Percentiles rank a stretch among this genome's conserved stretches.
Evolutionary conservation across 2,329 filamentous ascomycete species (phyloP).

Genomic region (Calonectria honghensis): DNA sequence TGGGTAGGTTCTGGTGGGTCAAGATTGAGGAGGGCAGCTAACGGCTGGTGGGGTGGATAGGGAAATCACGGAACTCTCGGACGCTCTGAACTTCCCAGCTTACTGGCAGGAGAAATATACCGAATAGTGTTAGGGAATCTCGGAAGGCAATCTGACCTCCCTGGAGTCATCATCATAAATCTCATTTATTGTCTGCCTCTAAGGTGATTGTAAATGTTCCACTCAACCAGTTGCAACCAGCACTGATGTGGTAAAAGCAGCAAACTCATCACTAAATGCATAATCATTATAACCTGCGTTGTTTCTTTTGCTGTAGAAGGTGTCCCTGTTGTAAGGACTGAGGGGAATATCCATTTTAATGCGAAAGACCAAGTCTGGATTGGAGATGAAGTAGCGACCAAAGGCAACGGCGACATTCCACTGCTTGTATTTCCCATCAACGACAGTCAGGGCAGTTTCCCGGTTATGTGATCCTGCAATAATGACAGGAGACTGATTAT

Average conservation of each 20-base stretch:
- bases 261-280: slow-evolving; percentile 51
- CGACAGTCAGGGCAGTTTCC: slow-evolving; percentile 46
- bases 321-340: slow-evolving; percentile 60
- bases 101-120: too few species aligned
- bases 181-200: background rate
- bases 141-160: background rate
- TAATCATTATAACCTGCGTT: slow-evolving; percentile 56
- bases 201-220: background rate
- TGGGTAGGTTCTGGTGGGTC: too few species aligned
- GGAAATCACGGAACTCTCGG: too few species aligned
- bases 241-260: background rate
- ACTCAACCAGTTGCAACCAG: background rate
- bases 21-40: too few species aligned
- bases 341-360: slow-evolving; percentile 59
- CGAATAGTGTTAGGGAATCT: too few species aligned
- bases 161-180: background rate
- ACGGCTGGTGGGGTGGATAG: too few species aligned
- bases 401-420: slow-evolving; percentile 56
- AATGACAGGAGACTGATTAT: slow-evolving; percentile 56
- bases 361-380: slow-evolving; percentile 61
- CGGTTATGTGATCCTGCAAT: slow-evolving; percentile 57
- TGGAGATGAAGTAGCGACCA: slow-evolving; percentile 60
- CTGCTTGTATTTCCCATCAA: slow-evolving; percentile 52
- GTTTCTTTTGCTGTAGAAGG: slow-evolving; percentile 61
- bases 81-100: too few species aligned